Base-by-base conservation (phyloP, 495 filamentous ascomycete species). In the Penicillium steckii region DNA sequence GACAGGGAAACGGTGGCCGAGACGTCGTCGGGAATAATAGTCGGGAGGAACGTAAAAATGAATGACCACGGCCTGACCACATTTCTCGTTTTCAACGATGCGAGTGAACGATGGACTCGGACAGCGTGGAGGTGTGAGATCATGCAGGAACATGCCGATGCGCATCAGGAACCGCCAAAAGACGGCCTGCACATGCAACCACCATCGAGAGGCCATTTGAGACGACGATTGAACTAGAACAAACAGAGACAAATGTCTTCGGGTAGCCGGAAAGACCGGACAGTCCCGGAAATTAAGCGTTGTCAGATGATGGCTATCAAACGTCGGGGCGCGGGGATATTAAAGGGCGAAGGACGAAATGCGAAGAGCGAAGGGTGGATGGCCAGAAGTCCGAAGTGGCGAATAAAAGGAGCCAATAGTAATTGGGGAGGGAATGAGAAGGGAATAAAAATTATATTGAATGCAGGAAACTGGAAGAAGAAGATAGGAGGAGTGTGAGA, bases 111-210 rank as follows among this genome's bases (percentile, higher is more conserved):
- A 67, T 6, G 89, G 87, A 27, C 64, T 68, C 1, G 87, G 86
- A 0, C 89, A 87, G 13, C 80, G 76, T 0, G 90, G 87, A 5
- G 78, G 68, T 0, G 87, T 80, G 40, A 89, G 69, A 27, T 77
- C 81, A 65, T 95, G 90, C 8, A 95, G 72, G 35, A 79, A 72
- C 87, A 94, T 90, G 61, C 90, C 90, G 24, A 91, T 73, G 52
- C 75, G 77, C 80, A 92, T 90, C n/a, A 93, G 71, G 55, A 78
- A 76, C 37, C 91, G 80, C 89, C 89, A 94, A 65, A 88, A 78
- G 26, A 73, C 65, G 41, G 91, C 91, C 64, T 91, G 84, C 54
- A 86, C 52, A 24, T 78, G 75, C n/a, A 94, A 82, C 60, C 85
- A 80, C 78, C 83, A 83, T 49, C 89, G 82, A 13, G 85, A 71